These are phyloP conservation scores for Suhomyces anneliseae DNA, from an alignment of 1,139 yeast genomes.

Conservation along the genomic window DNA sequence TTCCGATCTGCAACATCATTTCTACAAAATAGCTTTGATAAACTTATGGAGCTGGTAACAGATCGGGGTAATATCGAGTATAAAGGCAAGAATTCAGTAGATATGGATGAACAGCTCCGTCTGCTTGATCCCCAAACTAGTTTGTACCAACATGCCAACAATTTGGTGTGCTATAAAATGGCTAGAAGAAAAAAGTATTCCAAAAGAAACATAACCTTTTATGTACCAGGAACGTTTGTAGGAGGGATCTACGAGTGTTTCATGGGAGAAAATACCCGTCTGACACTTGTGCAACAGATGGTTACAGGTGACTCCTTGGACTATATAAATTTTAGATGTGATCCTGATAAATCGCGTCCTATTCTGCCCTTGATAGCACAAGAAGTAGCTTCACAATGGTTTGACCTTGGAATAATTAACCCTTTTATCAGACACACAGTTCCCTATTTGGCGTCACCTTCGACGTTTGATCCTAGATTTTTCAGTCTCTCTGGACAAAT, in stretches of 20 bases:
- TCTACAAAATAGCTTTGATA: background rate
- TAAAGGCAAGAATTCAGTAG: background rate
- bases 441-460: constrained; percentile 60
- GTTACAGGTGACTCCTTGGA: constrained; percentile 17
- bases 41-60: background rate
- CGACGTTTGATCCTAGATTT: constrained; percentile 44
- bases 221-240: constrained; percentile 59
- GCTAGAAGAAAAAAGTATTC: constrained; percentile 66
- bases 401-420: constrained; percentile 27
- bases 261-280: constrained; percentile 25
- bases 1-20: background rate
- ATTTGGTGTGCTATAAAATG: constrained; percentile 55
- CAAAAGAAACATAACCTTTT: constrained; percentile 46
- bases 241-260: constrained; percentile 68
- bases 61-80: background rate
- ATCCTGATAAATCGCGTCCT: constrained; percentile 40
- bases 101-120: background rate
- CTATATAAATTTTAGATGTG: constrained; percentile 32
- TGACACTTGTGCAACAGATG: constrained; percentile 19
- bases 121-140: background rate
- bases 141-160: constrained; percentile 15
- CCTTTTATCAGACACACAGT: constrained; percentile 45
- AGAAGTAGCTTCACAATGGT: constrained; percentile 50
- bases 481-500: constrained; percentile 22
- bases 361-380: constrained; percentile 63